Conservation (phyloP, 148 eudicot species). For the Heliosperma pusillum region DNA sequence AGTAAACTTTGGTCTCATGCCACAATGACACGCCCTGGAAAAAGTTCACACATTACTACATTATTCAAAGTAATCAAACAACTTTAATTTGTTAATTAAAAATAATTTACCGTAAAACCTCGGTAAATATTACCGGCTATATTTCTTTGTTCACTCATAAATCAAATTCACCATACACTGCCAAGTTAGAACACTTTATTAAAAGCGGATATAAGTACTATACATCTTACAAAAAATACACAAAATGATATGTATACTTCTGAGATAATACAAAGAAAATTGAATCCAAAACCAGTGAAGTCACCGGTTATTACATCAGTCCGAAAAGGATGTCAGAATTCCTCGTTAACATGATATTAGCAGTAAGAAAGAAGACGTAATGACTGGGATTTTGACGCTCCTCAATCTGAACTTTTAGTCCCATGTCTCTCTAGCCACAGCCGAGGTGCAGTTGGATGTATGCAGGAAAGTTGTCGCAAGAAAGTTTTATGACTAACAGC, state of each 20-base stretch:
- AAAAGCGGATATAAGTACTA: neutral
- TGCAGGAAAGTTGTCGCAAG: conserved; percentile 33
- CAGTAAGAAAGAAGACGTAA: neutral
- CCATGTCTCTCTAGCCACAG: conserved; percentile 40
- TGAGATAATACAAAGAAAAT: neutral
- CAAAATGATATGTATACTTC: neutral
- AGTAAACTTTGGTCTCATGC: too few species aligned
- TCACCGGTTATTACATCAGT: conserved; percentile 2
- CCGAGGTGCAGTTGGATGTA: conserved; percentile 59
- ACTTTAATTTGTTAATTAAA: too few species aligned
- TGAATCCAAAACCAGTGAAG: conserved; percentile 3
- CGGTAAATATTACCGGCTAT: too few species aligned
- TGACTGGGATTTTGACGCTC: neutral
- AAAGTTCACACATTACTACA: too few species aligned
- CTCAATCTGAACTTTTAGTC: neutral
- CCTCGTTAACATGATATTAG: neutral
- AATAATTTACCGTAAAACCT: too few species aligned
- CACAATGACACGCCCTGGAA: too few species aligned
- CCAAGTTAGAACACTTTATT: neutral
- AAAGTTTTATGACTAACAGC: conserved; percentile 58
- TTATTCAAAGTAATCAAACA: too few species aligned
- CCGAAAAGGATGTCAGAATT: neutral
- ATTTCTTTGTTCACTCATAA: neutral
- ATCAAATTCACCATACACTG: neutral
- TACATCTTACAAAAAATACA: neutral